Conservation (phyloP, 2,329 filamentous ascomycete species). For the Fusarium vanettenii region DNA sequence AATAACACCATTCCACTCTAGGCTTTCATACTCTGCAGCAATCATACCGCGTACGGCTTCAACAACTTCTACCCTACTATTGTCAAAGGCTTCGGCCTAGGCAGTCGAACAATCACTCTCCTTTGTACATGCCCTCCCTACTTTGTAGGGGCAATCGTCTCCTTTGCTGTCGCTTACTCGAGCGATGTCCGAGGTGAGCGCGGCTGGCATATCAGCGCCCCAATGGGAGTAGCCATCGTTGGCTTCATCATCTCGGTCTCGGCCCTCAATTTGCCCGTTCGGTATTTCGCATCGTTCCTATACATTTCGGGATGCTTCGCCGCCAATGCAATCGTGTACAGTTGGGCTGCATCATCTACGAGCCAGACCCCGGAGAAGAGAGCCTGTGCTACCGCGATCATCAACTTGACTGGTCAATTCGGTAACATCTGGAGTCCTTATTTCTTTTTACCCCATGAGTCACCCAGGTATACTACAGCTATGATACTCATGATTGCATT, state of each 20-base stretch:
- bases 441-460: not conserved
- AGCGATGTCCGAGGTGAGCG: too few relatives aligned
- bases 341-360: not conserved
- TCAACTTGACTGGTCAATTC: not conserved
- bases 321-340: not conserved
- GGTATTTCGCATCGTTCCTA: not conserved
- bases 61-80: not conserved
- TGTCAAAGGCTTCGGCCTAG: too few relatives aligned
- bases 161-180: too few relatives aligned
- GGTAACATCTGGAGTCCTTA: not conserved
- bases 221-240: not conserved
- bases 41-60: not conserved
- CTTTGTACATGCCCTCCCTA: too few relatives aligned
- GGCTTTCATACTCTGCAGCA: not conserved
- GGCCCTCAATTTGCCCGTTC: not conserved
- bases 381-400: not conserved
- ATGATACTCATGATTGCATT: not conserved
- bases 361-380: not conserved
- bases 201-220: too few relatives aligned
- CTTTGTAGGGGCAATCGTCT: too few relatives aligned
- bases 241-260: not conserved
- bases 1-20: not conserved
- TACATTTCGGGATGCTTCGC: not conserved
- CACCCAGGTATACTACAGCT: not conserved
- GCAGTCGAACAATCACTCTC: too few relatives aligned